Percentiles rank a stretch among this genome's conserved stretches.
Conservation (phyloP, 129 eudicot genomes). For the carrot (Daucus carota) region DNA sequence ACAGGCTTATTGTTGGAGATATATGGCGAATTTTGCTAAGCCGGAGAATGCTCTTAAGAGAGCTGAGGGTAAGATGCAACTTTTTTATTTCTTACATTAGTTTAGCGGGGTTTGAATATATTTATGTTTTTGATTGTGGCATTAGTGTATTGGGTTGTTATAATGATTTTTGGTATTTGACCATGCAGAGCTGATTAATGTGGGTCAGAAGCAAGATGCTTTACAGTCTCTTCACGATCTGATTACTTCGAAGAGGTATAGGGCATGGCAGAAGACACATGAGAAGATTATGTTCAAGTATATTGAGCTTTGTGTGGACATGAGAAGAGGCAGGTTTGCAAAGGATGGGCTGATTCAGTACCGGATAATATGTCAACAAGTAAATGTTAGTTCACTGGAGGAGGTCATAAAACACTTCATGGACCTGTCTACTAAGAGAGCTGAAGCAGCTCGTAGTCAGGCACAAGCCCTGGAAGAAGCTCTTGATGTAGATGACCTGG, state of each 20-base stretch:
- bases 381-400: conserved; percentile 73
- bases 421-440: conserved; percentile 87
- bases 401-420: conserved; percentile 94
- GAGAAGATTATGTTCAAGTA: conserved; percentile 89
- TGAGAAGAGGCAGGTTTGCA: conserved; percentile 92
- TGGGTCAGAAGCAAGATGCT: conserved; percentile 88
- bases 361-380: conserved; percentile 89
- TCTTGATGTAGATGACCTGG: conserved; percentile 85
- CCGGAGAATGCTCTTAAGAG: conserved; percentile 74
- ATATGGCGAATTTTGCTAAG: conserved; percentile 61
- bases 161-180: conserved; percentile 7
- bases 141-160: background rate
- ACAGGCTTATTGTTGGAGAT: background rate
- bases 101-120: background rate
- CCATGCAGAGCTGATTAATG: conserved; percentile 78
- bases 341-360: conserved; percentile 97
- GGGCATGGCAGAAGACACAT: conserved; percentile 91
- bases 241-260: conserved; percentile 77
- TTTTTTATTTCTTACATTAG: background rate
- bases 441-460: conserved; percentile 84
- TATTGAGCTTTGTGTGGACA: conserved; percentile 85
- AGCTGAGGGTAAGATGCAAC: conserved; percentile 46
- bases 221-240: conserved; percentile 78
- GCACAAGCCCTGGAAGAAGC: conserved; percentile 93
- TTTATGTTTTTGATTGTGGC: background rate